These are phyloP conservation scores for Sarcodon sp. DNA, from an alignment of 768 basidiomycete species.

Conservation along the genomic window DNA sequence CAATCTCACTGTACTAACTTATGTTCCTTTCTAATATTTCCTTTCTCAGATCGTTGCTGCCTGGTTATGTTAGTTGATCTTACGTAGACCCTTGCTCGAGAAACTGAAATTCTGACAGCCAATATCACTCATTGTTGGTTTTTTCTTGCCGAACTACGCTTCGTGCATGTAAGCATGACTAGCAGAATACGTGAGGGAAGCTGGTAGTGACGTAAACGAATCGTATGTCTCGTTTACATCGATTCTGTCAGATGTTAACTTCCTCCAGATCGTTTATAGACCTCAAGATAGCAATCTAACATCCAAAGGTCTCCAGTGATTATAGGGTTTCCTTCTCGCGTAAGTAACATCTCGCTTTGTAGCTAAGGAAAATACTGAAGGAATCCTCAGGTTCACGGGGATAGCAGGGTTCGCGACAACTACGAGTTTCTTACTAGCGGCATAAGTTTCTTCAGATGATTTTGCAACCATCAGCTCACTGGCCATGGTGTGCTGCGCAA, in stretches of 20 bases:
- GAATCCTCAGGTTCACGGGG: neutral
- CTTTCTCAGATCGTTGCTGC: constrained; percentile 36
- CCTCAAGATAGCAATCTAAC: too few relatives aligned
- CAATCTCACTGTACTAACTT: neutral
- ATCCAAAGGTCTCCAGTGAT: constrained; percentile 25
- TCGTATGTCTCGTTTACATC: constrained; percentile 29
- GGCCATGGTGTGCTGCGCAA: too few relatives aligned
- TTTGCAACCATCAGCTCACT: neutral
- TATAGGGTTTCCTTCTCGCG: constrained; percentile 46
- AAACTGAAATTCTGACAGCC: constrained; percentile 8
- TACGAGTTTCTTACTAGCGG: constrained; percentile 20
- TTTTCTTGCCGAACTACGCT: too few relatives aligned
- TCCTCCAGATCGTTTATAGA: constrained; percentile 31
- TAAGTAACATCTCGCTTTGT: constrained; percentile 8
- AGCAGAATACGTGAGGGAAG: too few relatives aligned
- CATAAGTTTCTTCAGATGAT: constrained; percentile 24
- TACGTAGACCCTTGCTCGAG: neutral
- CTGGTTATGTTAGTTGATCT: constrained; percentile 35
- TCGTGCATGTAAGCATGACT: too few relatives aligned
- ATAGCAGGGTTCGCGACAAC: too few relatives aligned
- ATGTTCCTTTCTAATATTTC: neutral
- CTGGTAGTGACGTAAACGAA: constrained; percentile 35
- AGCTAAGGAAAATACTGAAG: neutral
- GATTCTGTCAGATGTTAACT: neutral
- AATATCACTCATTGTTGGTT: too few relatives aligned